Percentiles rank a stretch among this genome's conserved stretches.
Evolutionary conservation across 805 yeast species (phyloP).

Genomic region (Dipodascus geniculatus): DNA sequence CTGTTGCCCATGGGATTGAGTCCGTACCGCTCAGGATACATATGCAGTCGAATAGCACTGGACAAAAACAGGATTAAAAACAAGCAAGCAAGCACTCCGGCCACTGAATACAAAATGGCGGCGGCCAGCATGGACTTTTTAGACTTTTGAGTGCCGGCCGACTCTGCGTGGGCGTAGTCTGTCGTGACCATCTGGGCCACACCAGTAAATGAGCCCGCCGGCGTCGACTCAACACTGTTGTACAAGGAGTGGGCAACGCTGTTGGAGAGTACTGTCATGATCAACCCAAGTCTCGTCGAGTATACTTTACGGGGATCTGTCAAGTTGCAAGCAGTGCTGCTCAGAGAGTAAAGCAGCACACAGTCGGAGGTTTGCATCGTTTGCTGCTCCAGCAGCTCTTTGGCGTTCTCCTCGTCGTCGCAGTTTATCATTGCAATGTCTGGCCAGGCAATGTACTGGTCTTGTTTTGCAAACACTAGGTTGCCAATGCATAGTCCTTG

Average conservation of each 20-base stretch:
- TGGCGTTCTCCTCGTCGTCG: slow-evolving; percentile 13
- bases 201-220: slow-evolving; percentile 5
- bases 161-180: background rate
- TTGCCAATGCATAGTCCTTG: slow-evolving; percentile 12
- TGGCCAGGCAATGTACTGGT: slow-evolving; percentile 6
- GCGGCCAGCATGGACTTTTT: slow-evolving; percentile 18
- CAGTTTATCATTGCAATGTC: slow-evolving; percentile 15
- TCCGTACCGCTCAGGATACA: slow-evolving; percentile 27
- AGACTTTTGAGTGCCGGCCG: background rate
- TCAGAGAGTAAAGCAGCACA: slow-evolving; percentile 15
- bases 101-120: slow-evolving; percentile 19
- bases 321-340: slow-evolving; percentile 14
- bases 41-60: slow-evolving; percentile 25
- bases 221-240: slow-evolving; percentile 5
- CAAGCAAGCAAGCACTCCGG: slow-evolving; percentile 21
- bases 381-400: slow-evolving; percentile 9
- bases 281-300: slow-evolving; percentile 15
- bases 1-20: slow-evolving; percentile 5
- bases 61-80: slow-evolving; percentile 21
- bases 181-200: slow-evolving; percentile 5
- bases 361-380: slow-evolving; percentile 13
- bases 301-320: slow-evolving; percentile 7
- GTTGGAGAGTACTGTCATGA: slow-evolving; percentile 14
- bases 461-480: slow-evolving; percentile 6
- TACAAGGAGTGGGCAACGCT: slow-evolving; percentile 10